Base-by-base conservation (phyloP, 768 basidiomycete species). In the Hygrophorus russula region DNA sequence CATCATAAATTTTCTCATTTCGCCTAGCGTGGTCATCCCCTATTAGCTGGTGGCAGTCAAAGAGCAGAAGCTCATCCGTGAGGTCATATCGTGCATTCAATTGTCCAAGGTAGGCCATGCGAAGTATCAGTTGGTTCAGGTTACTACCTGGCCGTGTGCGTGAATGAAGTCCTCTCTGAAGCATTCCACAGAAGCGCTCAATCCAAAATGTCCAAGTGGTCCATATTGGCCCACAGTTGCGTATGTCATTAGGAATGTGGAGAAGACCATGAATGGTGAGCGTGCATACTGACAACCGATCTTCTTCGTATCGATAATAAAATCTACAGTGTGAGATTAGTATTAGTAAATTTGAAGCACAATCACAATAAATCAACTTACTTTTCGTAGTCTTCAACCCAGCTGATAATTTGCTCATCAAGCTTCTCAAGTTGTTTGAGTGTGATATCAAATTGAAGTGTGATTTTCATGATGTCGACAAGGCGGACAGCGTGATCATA, bases 341-440 rank as follows among this genome's bases (percentile, higher is more conserved):
- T 39, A 5, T 0, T 42, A 46, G 12, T 33, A 20, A 0, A 53
- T 49, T 12, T 10, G 10, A 5, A 19, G 24, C 29, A 31, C 15
- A 18, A 4, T n/a, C 10, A 11, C 3, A 18, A n/a, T 8, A 1
- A 14, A 19, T 14, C n/a, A 10, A 47, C 59, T n/a, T 39, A 67
- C 66, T 41, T 43, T 52, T 73, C 67, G 46, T 61, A 71, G 2
- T 58, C 39, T 33, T 53, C 11, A 2, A 69, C 66, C 69, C 67
- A 70, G 0, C 44, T 18, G 3, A 52, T 44, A 36, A 70, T 63
- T 0, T 52, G 52, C 2, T 12, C 11, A 13, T 59, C 47, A 0
- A 68, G 41, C 0, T 42, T 18, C 4, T 58, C 44, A 11, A 69
- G 43, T 19, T 67, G 55, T 0, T 18, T 37, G 2, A 36, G 14